A percentile compares a stretch with the other conserved stretches of the same genome.
phyloP scores from a whole-genome alignment of 306 rosid species.

The Cucumis cinereus region DNA sequence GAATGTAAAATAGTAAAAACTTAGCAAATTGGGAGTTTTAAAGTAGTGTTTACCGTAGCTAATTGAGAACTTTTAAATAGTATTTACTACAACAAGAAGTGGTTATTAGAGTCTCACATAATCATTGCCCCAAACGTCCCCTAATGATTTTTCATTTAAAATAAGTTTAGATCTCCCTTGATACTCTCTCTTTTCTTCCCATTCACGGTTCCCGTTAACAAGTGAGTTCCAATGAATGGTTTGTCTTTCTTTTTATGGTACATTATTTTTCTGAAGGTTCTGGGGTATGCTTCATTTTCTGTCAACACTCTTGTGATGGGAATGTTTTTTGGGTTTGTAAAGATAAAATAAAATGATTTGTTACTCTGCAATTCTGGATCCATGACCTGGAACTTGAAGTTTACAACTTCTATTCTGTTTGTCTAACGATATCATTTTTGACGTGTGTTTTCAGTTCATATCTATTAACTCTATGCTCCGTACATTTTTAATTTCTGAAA shows the following conservation, averaged over 20 bases:
- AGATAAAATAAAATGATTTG: not conserved
- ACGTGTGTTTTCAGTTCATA: not conserved
- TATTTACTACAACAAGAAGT: too few species aligned
- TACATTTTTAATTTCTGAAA: constrained; percentile 9
- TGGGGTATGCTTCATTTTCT: not conserved
- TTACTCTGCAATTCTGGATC: not conserved
- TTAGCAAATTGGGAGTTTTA: too few species aligned
- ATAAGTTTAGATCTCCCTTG: not conserved
- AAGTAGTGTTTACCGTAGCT: too few species aligned
- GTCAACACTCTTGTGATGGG: not conserved
- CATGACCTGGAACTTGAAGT: not conserved
- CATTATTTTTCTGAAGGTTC: not conserved
- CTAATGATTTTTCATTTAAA: not conserved
- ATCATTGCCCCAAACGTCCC: too few species aligned
- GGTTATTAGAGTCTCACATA: too few species aligned
- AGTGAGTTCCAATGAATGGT: not conserved
- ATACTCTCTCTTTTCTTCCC: not conserved
- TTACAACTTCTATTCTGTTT: not conserved
- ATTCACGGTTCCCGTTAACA: not conserved
- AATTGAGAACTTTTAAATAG: too few species aligned
- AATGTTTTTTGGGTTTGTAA: not conserved
- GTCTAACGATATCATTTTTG: not conserved
- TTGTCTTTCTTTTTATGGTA: not conserved
- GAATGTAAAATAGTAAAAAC: too few species aligned
- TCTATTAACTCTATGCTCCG: not conserved